These are phyloP conservation scores for Trypanosoma cruzi DNA, from an alignment of 208 protist species.

Conservation along the genomic window DNA sequence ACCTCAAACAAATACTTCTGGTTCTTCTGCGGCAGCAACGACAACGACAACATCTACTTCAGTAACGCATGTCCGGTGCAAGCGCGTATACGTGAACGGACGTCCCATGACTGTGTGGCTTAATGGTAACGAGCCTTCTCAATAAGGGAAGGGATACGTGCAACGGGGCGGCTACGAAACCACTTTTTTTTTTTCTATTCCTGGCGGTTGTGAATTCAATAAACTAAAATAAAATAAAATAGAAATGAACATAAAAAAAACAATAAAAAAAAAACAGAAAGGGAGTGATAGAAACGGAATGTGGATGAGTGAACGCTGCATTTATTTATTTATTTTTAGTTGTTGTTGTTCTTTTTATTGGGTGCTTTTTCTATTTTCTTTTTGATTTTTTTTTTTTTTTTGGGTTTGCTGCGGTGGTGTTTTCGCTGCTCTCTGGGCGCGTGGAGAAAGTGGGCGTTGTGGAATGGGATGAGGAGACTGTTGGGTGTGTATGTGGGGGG, in stretches of 20 bases:
- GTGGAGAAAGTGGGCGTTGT: too few species aligned
- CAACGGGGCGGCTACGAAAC: too few species aligned
- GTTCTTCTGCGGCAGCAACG: background rate
- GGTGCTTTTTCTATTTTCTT: background rate
- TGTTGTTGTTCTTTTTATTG: background rate
- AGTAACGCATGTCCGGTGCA: constrained; percentile 30
- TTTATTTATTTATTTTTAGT: background rate
- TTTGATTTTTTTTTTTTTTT: constrained; percentile 9
- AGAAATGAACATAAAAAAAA: background rate
- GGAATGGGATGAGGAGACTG: background rate
- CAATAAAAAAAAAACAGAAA: constrained; percentile 6
- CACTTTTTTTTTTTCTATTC: too few species aligned
- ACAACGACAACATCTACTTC: too few species aligned
- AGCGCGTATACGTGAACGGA: constrained; percentile 32
- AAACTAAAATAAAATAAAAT: too few species aligned
- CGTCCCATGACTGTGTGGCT: constrained; percentile 32
- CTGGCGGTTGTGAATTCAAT: too few species aligned
- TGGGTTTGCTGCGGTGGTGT: background rate
- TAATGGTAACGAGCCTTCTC: constrained; percentile 25
- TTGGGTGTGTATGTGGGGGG: background rate
- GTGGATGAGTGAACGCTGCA: background rate
- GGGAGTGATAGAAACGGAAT: background rate
- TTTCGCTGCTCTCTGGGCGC: background rate
- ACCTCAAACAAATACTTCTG: background rate
- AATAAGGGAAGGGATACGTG: too few species aligned